A percentile compares a stretch with the other conserved stretches of the same genome.
phyloP scores from a whole-genome alignment of 2,329 filamentous ascomycete species.

The Phaeosphaeria sp. region DNA sequence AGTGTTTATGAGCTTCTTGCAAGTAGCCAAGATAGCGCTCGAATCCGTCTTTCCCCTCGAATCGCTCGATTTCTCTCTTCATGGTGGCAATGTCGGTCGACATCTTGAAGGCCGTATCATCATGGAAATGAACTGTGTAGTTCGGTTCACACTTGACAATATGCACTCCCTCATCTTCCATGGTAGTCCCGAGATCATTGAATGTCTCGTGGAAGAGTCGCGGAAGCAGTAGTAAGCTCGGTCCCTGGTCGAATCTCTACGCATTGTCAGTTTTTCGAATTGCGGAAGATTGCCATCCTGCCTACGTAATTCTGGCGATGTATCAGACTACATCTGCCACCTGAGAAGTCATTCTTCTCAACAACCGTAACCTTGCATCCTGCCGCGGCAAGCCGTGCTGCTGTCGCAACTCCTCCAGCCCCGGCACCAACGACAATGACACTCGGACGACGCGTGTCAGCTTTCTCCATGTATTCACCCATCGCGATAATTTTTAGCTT shows the following conservation, averaged over 20 bases:
- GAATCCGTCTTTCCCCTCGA: slow-evolving; percentile 75
- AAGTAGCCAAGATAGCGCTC: slow-evolving; percentile 72
- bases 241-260: slow-evolving; percentile 76
- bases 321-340: slow-evolving; percentile 74
- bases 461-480: slow-evolving; percentile 13
- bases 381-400: slow-evolving; percentile 73
- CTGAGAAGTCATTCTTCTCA: slow-evolving; percentile 78
- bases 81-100: slow-evolving; percentile 73
- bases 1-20: slow-evolving; percentile 71
- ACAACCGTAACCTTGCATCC: slow-evolving; percentile 76
- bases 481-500: slow-evolving; percentile 7
- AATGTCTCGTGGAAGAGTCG: slow-evolving; percentile 75
- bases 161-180: slow-evolving; percentile 70
- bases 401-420: slow-evolving; percentile 73
- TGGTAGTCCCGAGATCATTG: slow-evolving; percentile 69
- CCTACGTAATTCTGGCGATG: slow-evolving; percentile 64
- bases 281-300: background rate
- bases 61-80: slow-evolving; percentile 75
- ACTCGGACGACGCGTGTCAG: slow-evolving; percentile 21
- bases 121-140: slow-evolving; percentile 76
- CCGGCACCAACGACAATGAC: slow-evolving; percentile 66
- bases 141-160: slow-evolving; percentile 77
- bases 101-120: slow-evolving; percentile 68
- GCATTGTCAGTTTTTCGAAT: slow-evolving; percentile 4
- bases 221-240: slow-evolving; percentile 75